Base-by-base conservation (phyloP, 2,329 filamentous ascomycete genomes). In the Hypoxylon sp. region DNA sequence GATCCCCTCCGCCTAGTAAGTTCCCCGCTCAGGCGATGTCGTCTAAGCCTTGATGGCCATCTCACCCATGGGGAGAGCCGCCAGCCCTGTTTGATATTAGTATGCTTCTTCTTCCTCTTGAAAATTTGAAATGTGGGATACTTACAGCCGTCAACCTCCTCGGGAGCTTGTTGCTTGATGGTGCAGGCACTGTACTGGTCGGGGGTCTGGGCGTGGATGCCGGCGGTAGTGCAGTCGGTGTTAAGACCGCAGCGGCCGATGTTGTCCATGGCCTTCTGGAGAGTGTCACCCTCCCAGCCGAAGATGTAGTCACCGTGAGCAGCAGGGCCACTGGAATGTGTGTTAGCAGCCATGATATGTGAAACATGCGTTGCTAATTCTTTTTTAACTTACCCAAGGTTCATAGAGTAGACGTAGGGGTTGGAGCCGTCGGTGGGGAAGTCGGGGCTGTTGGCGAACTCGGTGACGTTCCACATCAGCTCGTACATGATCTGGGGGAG, bases 251-350 rank as follows among this genome's bases (percentile, higher is more conserved):
- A 85, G 68, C 71, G 6, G 61, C 58, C 64, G 61, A 72, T 73
- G 71, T 80, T 81, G 77, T 84, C 82, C 82, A 84, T 83, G 73
- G 82, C 81, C 77, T 78, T 82, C 76, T 86, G 84, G 51, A 86
- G 81, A 8, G 81, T 77, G 74, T 85, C 78, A 66, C 79, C 82
- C 74, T 85, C 82, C 84, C 84, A 85, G 64, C 84, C 84, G 74
- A 86, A 86, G 68, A 86, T 76, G 74, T 86, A 86, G 76, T 86
- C 84, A 25, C 83, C 84, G 75, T 86, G 84, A 20, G 83, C 84
- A 3, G 83, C 84, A 25, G 82, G 79, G 31, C 84, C 84, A 40
- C 81, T 81, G 6, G 54, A 20, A 40, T 35, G 11, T 6, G 2
- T 31, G 63, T 59, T 49, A 61, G 40, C 3, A 2, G 8, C 14